A percentile compares a stretch with the other conserved stretches of the same genome.
Evolutionary conservation across 2,329 filamentous ascomycete genomes (phyloP).

Genomic region (Cordyceps fumosorosea): DNA sequence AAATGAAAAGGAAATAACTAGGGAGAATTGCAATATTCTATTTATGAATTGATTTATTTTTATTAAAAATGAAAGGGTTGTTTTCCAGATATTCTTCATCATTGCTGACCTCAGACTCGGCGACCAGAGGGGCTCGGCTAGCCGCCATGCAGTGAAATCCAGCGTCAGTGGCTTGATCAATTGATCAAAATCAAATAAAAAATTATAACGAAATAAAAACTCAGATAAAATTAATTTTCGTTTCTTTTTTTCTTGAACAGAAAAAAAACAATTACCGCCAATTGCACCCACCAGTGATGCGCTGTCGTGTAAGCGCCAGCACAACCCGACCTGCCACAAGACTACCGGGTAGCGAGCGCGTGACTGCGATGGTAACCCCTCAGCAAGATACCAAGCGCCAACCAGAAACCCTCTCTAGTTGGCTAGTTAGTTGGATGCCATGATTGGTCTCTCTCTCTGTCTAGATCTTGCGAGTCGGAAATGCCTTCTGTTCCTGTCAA

Average conservation of each 20-base stretch:
- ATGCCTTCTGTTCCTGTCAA: neutral
- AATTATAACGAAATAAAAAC: too few relatives aligned
- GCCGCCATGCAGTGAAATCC: too few relatives aligned
- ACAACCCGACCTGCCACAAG: neutral
- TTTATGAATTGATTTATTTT: too few relatives aligned
- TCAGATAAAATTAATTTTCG: neutral
- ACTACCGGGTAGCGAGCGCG: slow-evolving; percentile 1
- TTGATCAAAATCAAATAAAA: too few relatives aligned
- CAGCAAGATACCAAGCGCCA: neutral
- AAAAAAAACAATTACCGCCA: neutral
- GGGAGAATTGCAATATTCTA: too few relatives aligned
- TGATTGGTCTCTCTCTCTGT: neutral
- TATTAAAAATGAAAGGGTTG: too few relatives aligned
- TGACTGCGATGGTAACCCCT: neutral
- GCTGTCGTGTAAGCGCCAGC: neutral
- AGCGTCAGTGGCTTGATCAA: too few relatives aligned
- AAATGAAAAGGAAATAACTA: too few relatives aligned
- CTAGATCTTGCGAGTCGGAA: neutral
- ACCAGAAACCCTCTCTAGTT: neutral
- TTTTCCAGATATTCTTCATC: too few relatives aligned
- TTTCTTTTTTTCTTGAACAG: neutral
- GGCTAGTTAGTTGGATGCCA: neutral
- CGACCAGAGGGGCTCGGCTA: too few relatives aligned
- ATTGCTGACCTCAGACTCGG: too few relatives aligned
- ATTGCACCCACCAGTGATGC: neutral